These are phyloP conservation scores for Kodamaea leandrae DNA, from an alignment of 805 yeast genomes.

Conservation along the genomic window DNA sequence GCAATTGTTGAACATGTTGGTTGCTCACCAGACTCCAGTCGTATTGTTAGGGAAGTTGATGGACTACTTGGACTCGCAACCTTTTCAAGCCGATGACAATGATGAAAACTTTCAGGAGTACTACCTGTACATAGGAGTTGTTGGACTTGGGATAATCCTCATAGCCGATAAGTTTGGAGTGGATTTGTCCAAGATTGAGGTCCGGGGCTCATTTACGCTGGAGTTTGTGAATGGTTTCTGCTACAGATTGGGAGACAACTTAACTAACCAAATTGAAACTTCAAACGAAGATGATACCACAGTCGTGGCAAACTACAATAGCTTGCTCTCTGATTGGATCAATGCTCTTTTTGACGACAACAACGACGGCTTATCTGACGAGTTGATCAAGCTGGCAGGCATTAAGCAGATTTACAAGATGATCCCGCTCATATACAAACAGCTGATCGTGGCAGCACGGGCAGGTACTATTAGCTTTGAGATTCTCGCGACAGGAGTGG, in stretches of 20 bases:
- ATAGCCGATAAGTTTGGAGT: constrained; percentile 25
- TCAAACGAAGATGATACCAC: constrained; percentile 27
- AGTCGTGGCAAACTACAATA: constrained; percentile 32
- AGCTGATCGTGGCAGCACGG: constrained; percentile 61
- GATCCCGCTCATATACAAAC: constrained; percentile 72
- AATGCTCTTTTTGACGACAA: constrained; percentile 67
- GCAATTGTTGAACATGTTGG: constrained; percentile 16
- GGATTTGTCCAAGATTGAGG: constrained; percentile 22
- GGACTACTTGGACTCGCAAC: constrained; percentile 16
- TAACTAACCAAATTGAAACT: constrained; percentile 21
- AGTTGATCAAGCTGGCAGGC: constrained; percentile 62
- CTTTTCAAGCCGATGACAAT: constrained; percentile 41
- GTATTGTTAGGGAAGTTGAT: constrained; percentile 17
- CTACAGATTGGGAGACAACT: constrained; percentile 29
- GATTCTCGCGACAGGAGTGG: constrained; percentile 72
- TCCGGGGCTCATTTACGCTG: constrained; percentile 30
- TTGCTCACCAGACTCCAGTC: constrained; percentile 11
- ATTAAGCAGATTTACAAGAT: constrained; percentile 65
- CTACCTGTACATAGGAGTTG: constrained; percentile 66
- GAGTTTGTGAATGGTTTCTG: constrained; percentile 35
- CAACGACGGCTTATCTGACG: constrained; percentile 79
- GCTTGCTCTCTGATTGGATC: constrained; percentile 62
- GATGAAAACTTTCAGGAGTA: constrained; percentile 62
- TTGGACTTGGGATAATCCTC: constrained; percentile 39
- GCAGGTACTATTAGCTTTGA: constrained; percentile 55